Percentiles rank a stretch among this genome's conserved stretches.
Conservation (phyloP, 345 rosid species). For the Salix koriyanagi region DNA sequence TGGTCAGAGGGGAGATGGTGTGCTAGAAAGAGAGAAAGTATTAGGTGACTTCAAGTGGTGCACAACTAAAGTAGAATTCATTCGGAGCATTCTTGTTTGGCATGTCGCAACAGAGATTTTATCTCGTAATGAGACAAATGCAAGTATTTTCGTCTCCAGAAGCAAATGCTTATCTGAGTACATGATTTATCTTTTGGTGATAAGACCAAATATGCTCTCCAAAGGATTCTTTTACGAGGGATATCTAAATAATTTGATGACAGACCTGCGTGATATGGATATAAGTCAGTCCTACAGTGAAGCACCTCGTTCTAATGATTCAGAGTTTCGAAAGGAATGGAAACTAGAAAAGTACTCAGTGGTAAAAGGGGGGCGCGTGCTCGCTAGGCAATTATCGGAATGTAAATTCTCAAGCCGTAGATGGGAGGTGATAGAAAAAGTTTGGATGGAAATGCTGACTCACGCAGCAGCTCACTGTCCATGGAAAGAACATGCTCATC, state of each 20-base stretch:
- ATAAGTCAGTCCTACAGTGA: rapidly evolving
- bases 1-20: too few species aligned
- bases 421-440: background rate
- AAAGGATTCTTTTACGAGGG: background rate
- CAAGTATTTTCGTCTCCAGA: background rate
- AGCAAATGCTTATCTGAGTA: too few species aligned
- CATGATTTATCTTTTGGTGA: background rate
- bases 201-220: conserved; percentile 10
- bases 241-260: background rate
- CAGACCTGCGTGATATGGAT: too few species aligned
- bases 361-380: too few species aligned
- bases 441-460: conserved; percentile 22
- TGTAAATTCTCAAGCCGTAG: too few species aligned
- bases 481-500: conserved; percentile 14
- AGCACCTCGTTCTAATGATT: rapidly evolving
- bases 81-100: conserved; percentile 25
- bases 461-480: conserved; percentile 16
- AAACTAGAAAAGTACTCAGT: rapidly evolving
- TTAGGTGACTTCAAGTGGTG: background rate
- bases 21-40: background rate
- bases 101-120: conserved; percentile 24
- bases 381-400: too few species aligned
- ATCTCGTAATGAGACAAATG: too few species aligned
- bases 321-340: too few species aligned
- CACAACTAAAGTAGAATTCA: background rate